Evolutionary conservation across 2,329 filamentous ascomycete species (phyloP).

Genomic region (Tympanopsis confertula): DNA sequence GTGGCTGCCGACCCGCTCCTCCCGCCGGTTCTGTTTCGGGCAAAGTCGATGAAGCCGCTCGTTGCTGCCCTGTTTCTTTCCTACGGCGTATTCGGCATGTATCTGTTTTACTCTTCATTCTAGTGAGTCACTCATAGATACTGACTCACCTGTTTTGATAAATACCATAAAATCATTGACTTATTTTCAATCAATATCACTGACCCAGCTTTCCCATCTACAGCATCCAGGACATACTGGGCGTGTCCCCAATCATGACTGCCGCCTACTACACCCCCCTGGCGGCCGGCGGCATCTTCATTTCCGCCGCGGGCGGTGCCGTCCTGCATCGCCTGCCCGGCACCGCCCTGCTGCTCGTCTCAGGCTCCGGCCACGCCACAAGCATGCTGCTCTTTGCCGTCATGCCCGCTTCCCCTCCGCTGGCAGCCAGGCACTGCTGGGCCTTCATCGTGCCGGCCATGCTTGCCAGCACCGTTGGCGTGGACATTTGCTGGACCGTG

Average conservation of each 20-base stretch:
- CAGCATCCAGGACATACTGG: constrained; percentile 39
- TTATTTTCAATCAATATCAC: constrained; percentile 1
- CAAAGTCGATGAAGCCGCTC: constrained; percentile 58
- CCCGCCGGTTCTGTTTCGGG: constrained; percentile 56
- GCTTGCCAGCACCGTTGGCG: constrained; percentile 34
- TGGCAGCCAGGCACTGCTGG: constrained; percentile 36
- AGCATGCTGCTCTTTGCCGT: constrained; percentile 41
- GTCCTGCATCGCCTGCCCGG: constrained; percentile 42
- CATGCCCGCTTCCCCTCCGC: constrained; percentile 24
- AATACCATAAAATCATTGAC: not conserved
- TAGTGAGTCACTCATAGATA: constrained; percentile 39
- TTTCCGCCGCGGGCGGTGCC: constrained; percentile 37
- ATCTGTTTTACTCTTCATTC: constrained; percentile 57
- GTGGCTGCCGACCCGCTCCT: constrained; percentile 57
- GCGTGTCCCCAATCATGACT: constrained; percentile 37
- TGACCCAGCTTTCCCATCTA: constrained; percentile 1
- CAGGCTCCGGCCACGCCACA: constrained; percentile 36
- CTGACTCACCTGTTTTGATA: too few species aligned
- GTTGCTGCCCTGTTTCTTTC: constrained; percentile 48
- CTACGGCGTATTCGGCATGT: constrained; percentile 60
- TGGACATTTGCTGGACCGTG: constrained; percentile 41
- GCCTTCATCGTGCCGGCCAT: constrained; percentile 35
- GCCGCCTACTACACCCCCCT: constrained; percentile 43
- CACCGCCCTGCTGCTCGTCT: constrained; percentile 36
- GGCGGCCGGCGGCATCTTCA: constrained; percentile 33